Conservation (phyloP, 495 filamentous ascomycete genomes). For the Talaromyces wortmannii region DNA sequence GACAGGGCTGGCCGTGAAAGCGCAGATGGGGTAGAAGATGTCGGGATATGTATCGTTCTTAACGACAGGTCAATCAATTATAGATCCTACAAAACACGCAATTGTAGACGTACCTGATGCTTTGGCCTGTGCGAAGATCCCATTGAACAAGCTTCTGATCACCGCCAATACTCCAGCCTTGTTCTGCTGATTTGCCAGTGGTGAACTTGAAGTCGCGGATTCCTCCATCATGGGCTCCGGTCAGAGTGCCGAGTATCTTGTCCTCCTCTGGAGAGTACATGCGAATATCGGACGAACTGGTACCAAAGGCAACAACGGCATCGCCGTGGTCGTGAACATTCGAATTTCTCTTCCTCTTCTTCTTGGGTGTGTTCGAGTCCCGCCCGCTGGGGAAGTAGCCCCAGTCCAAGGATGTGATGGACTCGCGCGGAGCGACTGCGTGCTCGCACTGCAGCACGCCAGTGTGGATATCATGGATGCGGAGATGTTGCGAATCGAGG, state of each 20-base stretch:
- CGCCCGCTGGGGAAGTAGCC: slow-evolving; percentile 35
- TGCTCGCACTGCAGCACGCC: slow-evolving; percentile 52
- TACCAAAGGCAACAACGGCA: slow-evolving; percentile 48
- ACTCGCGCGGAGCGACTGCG: slow-evolving; percentile 41
- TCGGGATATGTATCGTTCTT: slow-evolving; percentile 43
- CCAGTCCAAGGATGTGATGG: slow-evolving; percentile 52
- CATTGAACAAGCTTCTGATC: slow-evolving; percentile 56
- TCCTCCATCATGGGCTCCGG: slow-evolving; percentile 44
- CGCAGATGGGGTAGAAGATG: slow-evolving; percentile 30
- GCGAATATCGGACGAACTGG: slow-evolving; percentile 44
- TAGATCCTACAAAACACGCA: not conserved
- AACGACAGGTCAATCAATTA: not conserved
- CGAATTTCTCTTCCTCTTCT: slow-evolving; percentile 49
- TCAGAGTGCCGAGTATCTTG: slow-evolving; percentile 40
- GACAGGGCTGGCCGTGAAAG: slow-evolving; percentile 35
- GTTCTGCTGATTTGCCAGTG: slow-evolving; percentile 24
- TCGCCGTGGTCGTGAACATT: slow-evolving; percentile 38
- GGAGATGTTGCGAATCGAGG: slow-evolving; percentile 50
- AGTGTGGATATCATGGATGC: slow-evolving; percentile 53
- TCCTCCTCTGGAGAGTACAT: slow-evolving; percentile 49
- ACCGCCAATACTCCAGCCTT: slow-evolving; percentile 54
- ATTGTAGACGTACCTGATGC: slow-evolving; percentile 30
- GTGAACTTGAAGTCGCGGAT: slow-evolving; percentile 54
- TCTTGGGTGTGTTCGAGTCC: slow-evolving; percentile 34
- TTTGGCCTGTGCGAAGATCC: slow-evolving; percentile 44